Evolutionary conservation across 2,329 filamentous ascomycete species (phyloP), one percentile per base, ranked within the genome.

Genomic region (Spiromastix sp.): DNA sequence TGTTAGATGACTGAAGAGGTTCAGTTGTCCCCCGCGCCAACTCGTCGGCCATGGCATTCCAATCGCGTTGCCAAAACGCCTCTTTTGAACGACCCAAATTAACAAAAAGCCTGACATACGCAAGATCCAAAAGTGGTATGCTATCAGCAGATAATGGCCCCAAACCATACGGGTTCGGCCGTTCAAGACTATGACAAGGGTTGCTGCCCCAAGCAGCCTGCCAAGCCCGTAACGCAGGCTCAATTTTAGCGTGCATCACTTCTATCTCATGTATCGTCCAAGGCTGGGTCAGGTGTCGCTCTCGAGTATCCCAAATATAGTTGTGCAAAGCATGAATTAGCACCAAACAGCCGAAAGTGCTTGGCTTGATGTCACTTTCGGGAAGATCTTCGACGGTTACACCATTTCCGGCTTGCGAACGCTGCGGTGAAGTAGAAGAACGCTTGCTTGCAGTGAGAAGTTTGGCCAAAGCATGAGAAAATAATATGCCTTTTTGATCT

Each of bases 271-370:
- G 81, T 21, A 80, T 77, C 2, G 86, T 93, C 89, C 89, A 95
- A 32, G 85, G 70, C 42, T 85, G 80, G 48, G 83, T 86, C 48
- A 87, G 80, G 48, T 95, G 87, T 34, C 86, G 72, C 59, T 94
- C 87, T 16, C 89, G 74, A 0, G 87, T 95, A 60, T 96, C 89
- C 91, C 91, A 96, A 29, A 96, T 95, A 58, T 94, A 95, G 48
- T 95, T 95, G 62, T 96, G 91, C 16, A 96, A 68, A 3, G 91
- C 87, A 53, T 94, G 89, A 55, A 96, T 95, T 43, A 98, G 64
- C 4, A 95, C 73, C 19, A 95, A 68, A 54, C 86, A 94, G 6
- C 89, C 91, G 55, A 94, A 93, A 0, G 86, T 87, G 60, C 89
- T 95, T 0, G 86, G 85, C 45, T 74, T 77, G 31, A 91, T 67